Percentiles rank a stretch among this genome's conserved stretches.
phyloP scores from a whole-genome alignment of 345 rosid genomes.

The Cochlearia excelsa region DNA sequence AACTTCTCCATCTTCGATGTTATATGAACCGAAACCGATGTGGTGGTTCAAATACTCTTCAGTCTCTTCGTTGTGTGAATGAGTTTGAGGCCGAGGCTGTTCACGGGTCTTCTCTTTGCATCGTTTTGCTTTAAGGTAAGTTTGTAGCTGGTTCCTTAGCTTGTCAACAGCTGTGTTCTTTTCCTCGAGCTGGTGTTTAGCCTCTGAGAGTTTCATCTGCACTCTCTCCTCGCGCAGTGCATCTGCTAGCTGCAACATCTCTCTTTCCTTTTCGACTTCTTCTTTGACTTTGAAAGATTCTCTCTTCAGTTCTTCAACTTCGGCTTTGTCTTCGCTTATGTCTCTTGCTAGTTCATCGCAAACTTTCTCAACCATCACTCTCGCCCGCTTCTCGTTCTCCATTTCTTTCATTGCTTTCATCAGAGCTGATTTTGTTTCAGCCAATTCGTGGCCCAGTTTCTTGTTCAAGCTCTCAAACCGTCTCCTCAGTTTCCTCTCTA shows the following conservation, averaged over 20 bases:
- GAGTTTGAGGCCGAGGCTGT: slow-evolving; percentile 37
- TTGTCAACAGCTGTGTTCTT: slow-evolving; percentile 78
- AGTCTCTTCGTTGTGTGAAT: slow-evolving; percentile 45
- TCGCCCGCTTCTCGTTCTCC: slow-evolving; percentile 78
- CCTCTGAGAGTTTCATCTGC: slow-evolving; percentile 76
- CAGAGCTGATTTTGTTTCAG: slow-evolving; percentile 69
- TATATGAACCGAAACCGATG: slow-evolving; percentile 40
- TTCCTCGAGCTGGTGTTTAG: slow-evolving; percentile 75
- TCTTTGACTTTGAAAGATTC: slow-evolving; percentile 59
- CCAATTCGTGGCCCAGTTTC: slow-evolving; percentile 80
- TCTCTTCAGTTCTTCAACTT: slow-evolving; percentile 61
- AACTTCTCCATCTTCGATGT: slow-evolving; percentile 59
- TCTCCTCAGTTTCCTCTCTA: slow-evolving; percentile 81
- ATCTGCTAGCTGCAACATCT: slow-evolving; percentile 73
- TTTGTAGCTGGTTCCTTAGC: slow-evolving; percentile 80
- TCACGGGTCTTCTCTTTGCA: slow-evolving; percentile 54
- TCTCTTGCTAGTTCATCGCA: slow-evolving; percentile 77
- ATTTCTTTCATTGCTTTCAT: slow-evolving; percentile 72
- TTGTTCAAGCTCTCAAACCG: slow-evolving; percentile 86
- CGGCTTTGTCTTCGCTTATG: slow-evolving; percentile 58
- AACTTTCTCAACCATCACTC: slow-evolving; percentile 74
- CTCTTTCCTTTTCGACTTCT: slow-evolving; percentile 81
- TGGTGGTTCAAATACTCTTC: slow-evolving; percentile 48
- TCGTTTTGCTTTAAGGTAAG: slow-evolving; percentile 63
- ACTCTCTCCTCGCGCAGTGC: slow-evolving; percentile 67